These are phyloP conservation scores for Seiridium unicorne DNA, from an alignment of 2,329 filamentous ascomycete genomes.

Conservation along the genomic window DNA sequence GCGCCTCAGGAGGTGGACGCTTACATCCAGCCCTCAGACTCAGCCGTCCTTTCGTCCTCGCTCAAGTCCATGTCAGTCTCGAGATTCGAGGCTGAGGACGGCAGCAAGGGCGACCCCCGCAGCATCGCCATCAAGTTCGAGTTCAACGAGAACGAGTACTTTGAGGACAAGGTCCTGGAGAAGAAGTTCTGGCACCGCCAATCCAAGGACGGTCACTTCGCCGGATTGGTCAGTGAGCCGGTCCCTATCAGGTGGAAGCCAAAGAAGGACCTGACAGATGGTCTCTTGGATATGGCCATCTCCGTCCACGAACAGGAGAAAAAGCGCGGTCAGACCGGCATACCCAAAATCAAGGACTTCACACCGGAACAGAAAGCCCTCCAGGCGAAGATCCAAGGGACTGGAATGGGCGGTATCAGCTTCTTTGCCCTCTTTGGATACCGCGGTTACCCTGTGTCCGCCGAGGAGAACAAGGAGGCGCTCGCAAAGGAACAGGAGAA, in stretches of 20 bases:
- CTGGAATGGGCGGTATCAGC: conserved; percentile 64
- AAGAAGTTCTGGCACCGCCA: conserved; percentile 91
- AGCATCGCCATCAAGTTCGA: conserved; percentile 76
- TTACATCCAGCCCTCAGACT: conserved; percentile 81
- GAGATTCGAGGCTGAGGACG: conserved; percentile 73
- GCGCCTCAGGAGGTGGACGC: conserved; percentile 83
- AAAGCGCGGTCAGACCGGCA: conserved; percentile 31
- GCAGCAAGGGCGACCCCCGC: conserved; percentile 70
- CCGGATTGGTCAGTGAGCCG: conserved; percentile 82
- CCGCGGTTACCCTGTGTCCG: conserved; percentile 66
- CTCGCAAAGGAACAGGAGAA: conserved; percentile 59
- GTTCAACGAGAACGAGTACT: conserved; percentile 79
- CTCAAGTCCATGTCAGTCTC: conserved; percentile 71
- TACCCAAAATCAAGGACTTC: conserved; percentile 29
- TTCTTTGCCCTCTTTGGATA: conserved; percentile 93
- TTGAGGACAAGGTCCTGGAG: conserved; percentile 73
- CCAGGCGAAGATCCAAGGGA: conserved; percentile 55
- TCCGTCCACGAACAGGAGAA: conserved; percentile 65
- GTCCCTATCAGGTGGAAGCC: conserved; percentile 87
- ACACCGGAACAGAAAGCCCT: conserved; percentile 49
- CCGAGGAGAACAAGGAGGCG: conserved; percentile 68
- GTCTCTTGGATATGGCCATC: conserved; percentile 72
- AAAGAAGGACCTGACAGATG: conserved; percentile 79
- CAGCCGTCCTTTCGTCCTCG: conserved; percentile 65
- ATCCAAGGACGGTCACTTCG: conserved; percentile 61